Base-by-base conservation (phyloP, 179 eudicot species). In the Dionaea muscipula region DNA sequence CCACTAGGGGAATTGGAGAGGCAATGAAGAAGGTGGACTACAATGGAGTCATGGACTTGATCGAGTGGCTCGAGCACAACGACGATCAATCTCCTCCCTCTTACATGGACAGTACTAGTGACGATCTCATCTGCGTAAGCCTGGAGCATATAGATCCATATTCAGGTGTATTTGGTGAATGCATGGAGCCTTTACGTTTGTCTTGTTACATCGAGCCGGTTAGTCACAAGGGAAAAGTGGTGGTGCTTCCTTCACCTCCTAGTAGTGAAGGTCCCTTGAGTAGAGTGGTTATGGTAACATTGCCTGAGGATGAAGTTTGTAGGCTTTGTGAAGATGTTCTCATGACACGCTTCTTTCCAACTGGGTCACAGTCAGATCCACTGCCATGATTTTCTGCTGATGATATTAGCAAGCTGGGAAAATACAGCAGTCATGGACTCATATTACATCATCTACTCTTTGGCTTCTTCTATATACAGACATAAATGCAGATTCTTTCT, bases 51-150 rank as follows among this genome's bases (percentile, higher is more conserved):
- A 62, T 69, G 67, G 82, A 75, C 24, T 67, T 81, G 60, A 60
- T 84, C 19, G 76, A 70, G 46, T 78, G 87, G 84, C 55, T 84
- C 47, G 74, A 76, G 14, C 2, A 17, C 2, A 10, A 19, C 14
- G 61, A 66, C 23, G 40, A 28, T 17, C 10, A 38, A 3, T 31
- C 53, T 43, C 71, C 65, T 24, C 61, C 63, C n/a, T 51, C 55
- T 17, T 48, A 12, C 1, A 45, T 68, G 28, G 71, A 58, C n/a
- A n/a, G n/a, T n/a, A n/a, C n/a, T 11, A 60, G 45, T 12, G 37
- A 37, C 47, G 65, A 55, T 56, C 67, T 81, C 16, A 59, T 74
- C 14, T 68, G 73, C 66, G 57, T 61, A 15, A 71, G 81, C 21
- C 57, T 84, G 0, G 87, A 84, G 50, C 39, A 46, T 31, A 23